Percentiles rank a stretch among this genome's conserved stretches.
Conservation (phyloP, 2,329 filamentous ascomycete genomes). For the Fulvia fulva region DNA sequence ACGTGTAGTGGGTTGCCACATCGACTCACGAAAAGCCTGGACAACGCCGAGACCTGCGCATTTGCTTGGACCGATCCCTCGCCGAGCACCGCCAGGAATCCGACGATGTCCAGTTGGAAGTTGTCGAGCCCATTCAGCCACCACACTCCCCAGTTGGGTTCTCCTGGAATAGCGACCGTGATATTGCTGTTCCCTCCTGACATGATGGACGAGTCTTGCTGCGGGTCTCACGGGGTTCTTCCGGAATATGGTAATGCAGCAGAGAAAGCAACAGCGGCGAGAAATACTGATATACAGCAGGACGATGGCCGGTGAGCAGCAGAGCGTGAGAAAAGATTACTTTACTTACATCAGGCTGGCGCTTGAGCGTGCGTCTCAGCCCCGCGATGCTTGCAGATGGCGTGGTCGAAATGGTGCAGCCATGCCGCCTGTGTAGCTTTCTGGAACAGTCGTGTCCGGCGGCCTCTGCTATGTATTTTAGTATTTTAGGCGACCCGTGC, state of each 20-base stretch:
- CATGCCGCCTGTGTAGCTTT: constrained; percentile 1
- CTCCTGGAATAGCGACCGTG: constrained; percentile 25
- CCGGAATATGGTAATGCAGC: too few species aligned
- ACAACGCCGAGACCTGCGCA: constrained; percentile 49
- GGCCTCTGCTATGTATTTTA: too few species aligned
- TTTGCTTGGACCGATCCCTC: constrained; percentile 49
- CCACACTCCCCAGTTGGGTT: constrained; percentile 28
- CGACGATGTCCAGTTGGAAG: constrained; percentile 53
- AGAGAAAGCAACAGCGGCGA: not conserved
- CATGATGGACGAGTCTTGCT: too few species aligned
- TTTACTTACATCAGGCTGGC: not conserved
- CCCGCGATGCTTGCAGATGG: not conserved
- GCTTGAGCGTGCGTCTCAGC: not conserved
- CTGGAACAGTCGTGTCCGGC: too few species aligned
- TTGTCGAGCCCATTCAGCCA: constrained; percentile 36
- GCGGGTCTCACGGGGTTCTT: too few species aligned
- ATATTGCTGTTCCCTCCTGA: constrained; percentile 26
- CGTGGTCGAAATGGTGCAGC: not conserved
- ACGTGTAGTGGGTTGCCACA: not conserved
- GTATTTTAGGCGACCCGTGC: not conserved
- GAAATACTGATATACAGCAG: not conserved
- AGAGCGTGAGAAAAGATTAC: not conserved
- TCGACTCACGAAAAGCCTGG: constrained; percentile 37
- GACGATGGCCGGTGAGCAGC: not conserved
- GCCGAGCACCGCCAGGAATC: constrained; percentile 52